Conservation (phyloP, 2,329 filamentous ascomycete genomes). For the Trichoderma simmonsii region DNA sequence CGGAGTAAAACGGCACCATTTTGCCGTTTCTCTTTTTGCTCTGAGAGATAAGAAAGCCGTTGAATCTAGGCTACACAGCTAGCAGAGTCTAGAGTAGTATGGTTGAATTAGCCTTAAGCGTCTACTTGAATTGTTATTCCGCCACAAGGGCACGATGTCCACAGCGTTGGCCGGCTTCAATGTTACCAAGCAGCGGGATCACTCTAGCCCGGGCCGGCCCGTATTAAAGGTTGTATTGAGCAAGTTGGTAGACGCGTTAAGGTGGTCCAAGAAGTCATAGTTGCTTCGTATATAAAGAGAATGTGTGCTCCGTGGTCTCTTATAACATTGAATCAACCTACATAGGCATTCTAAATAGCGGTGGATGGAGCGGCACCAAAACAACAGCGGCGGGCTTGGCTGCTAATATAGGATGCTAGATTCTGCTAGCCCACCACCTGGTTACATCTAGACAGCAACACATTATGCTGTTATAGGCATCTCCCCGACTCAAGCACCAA, state of each 20-base stretch:
- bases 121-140: background rate
- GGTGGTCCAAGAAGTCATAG: background rate
- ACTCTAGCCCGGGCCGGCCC: background rate
- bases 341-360: background rate
- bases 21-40: background rate
- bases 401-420: background rate
- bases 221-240: background rate
- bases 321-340: background rate
- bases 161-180: background rate
- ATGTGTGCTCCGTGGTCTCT: background rate
- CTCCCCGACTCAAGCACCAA: background rate
- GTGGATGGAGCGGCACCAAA: background rate
- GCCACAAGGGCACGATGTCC: background rate
- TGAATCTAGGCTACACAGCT: background rate
- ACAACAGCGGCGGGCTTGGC: background rate
- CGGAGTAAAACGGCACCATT: background rate
- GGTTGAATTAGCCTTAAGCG: conserved; percentile 3
- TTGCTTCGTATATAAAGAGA: background rate
- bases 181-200: background rate
- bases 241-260: background rate
- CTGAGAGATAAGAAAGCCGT: background rate
- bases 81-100: background rate
- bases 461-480: background rate
- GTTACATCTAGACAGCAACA: background rate
- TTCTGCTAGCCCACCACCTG: background rate